These are phyloP conservation scores for Rhynchosporium agropyri DNA, from an alignment of 2,329 filamentous ascomycete species.

Conservation along the genomic window DNA sequence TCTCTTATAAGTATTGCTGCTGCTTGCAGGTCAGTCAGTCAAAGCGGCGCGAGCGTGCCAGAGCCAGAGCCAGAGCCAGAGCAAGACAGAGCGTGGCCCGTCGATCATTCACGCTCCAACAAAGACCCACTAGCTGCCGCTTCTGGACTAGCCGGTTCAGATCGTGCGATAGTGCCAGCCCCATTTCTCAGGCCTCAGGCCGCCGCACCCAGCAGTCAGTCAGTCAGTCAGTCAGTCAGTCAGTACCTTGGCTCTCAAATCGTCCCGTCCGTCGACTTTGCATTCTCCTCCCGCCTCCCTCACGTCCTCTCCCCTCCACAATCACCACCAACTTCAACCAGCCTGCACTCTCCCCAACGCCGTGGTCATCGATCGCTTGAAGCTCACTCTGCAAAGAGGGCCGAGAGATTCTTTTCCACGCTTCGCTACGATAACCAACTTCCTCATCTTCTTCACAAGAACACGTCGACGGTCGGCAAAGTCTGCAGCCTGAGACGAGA, in stretches of 20 bases:
- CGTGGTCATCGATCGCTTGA: conserved; percentile 25
- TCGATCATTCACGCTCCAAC: conserved; percentile 1
- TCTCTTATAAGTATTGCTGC: too few species aligned
- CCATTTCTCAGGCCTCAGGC: not conserved
- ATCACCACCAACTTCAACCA: conserved; percentile 15
- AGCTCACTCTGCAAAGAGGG: conserved; percentile 23
- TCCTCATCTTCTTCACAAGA: conserved; percentile 18
- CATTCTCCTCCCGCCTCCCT: conserved; percentile 30
- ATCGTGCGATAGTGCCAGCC: conserved; percentile 1
- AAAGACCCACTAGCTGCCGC: not conserved
- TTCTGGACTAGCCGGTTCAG: not conserved
- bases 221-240: not conserved
- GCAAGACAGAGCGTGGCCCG: not conserved
- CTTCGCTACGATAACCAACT: conserved; percentile 11
- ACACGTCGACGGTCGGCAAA: conserved; percentile 28
- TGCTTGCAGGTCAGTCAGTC: too few species aligned
- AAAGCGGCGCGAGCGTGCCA: too few species aligned
- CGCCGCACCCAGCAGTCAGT: too few species aligned
- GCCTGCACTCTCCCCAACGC: conserved; percentile 21
- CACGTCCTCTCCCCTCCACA: conserved; percentile 28
- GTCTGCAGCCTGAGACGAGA: conserved; percentile 13
- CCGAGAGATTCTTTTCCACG: conserved; percentile 24
- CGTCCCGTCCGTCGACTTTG: conserved; percentile 26
- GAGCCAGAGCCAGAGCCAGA: not conserved
- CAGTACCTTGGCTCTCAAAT: conserved; percentile 15